A percentile compares a stretch with the other conserved stretches of the same genome.
These are phyloP conservation scores for Colletotrichum lindemuthianum DNA, from an alignment of 2,329 filamentous ascomycete genomes.

Conservation along the genomic window DNA sequence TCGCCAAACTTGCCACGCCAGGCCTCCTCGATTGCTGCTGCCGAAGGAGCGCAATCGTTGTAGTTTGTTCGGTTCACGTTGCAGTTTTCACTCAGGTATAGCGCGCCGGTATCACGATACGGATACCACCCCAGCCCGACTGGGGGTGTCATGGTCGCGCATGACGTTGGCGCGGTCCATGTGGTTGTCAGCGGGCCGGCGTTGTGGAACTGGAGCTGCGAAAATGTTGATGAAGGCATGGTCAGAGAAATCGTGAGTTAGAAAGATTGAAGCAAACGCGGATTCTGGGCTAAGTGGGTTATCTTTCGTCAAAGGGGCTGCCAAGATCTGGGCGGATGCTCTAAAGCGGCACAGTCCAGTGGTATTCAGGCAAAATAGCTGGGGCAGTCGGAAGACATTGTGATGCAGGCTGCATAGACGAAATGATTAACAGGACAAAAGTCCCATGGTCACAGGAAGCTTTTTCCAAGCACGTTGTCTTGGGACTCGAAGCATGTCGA, in stretches of 20 bases:
- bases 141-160: background rate
- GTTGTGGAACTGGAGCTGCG: background rate
- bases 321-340: background rate
- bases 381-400: no score
- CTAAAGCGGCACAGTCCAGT: background rate
- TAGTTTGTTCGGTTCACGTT: background rate
- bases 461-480: no score
- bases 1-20: background rate
- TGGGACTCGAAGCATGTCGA: no score
- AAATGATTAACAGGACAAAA: no score
- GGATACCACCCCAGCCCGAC: background rate
- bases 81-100: background rate
- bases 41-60: background rate
- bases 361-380: background rate
- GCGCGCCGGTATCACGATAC: background rate
- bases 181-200: constrained; percentile 10
- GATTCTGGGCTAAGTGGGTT: background rate
- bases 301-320: background rate
- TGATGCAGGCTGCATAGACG: no score
- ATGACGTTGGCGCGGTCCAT: constrained; percentile 5
- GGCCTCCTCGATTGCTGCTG: background rate
- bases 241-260: background rate
- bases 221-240: background rate
- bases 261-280: background rate
- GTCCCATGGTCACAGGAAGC: no score